Percentiles rank a stretch among this genome's conserved stretches.
Evolutionary conservation across 1,139 yeast species (phyloP).

Genomic region (Debaryomyces udenii): DNA sequence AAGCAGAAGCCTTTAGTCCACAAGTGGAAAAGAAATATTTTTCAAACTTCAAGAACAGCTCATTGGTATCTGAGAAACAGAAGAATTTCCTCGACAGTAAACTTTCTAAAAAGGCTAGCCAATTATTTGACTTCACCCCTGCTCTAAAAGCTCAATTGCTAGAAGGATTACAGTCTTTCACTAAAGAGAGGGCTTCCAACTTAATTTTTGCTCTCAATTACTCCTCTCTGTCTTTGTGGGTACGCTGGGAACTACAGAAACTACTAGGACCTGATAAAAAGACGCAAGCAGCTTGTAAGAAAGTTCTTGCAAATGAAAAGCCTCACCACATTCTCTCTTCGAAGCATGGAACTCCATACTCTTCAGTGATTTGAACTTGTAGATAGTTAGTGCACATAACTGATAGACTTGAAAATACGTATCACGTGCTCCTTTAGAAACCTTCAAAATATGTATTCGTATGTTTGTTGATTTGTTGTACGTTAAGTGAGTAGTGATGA

Average conservation of each 20-base stretch:
- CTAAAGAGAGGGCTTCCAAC: constrained; percentile 41
- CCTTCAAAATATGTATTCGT: neutral
- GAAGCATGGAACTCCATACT: neutral
- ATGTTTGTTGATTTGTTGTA: too few relatives aligned
- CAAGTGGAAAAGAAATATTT: constrained; percentile 3
- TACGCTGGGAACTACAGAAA: constrained; percentile 34
- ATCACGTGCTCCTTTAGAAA: too few relatives aligned
- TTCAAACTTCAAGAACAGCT: constrained; percentile 1
- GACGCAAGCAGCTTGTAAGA: constrained; percentile 9
- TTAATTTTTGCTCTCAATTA: constrained; percentile 49
- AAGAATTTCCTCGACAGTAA: constrained; percentile 16
- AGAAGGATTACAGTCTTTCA: constrained; percentile 23
- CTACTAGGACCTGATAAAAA: constrained; percentile 30
- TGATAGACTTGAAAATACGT: too few relatives aligned
- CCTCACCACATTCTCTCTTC: constrained; percentile 1
- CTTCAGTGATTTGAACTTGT: too few relatives aligned
- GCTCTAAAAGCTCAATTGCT: constrained; percentile 23
- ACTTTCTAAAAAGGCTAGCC: constrained; percentile 19
- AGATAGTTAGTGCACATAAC: too few relatives aligned
- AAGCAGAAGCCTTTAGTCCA: constrained; percentile 18
- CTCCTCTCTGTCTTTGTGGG: constrained; percentile 28
- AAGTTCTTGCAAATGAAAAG: neutral
- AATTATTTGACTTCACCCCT: constrained; percentile 20
- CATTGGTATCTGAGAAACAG: constrained; percentile 23
- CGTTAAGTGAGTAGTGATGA: too few relatives aligned